Conservation (phyloP, 2,329 filamentous ascomycete species). For the Akanthomyces muscarius region DNA sequence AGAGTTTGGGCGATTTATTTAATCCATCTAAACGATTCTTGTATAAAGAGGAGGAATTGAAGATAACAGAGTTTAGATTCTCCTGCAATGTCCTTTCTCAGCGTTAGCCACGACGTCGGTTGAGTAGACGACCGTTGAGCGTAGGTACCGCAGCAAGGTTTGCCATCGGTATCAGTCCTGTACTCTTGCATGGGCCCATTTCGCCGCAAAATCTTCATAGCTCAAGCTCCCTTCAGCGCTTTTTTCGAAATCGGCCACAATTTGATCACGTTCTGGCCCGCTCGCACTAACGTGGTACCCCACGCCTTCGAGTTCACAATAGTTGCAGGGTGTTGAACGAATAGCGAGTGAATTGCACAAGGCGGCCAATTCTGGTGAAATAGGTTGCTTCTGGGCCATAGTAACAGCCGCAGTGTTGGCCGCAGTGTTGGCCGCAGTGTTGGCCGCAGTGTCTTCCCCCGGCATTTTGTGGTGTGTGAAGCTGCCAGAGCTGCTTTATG, state of each 20-base stretch:
- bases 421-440: background rate
- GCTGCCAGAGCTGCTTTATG: background rate
- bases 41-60: slow-evolving; percentile 5
- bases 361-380: background rate
- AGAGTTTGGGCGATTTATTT: background rate
- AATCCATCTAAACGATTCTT: background rate
- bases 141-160: background rate
- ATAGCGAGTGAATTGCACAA: background rate
- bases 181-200: background rate
- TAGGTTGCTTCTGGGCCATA: background rate
- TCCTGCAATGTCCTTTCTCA: too few species aligned
- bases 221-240: background rate
- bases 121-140: background rate
- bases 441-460: background rate
- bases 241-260: background rate
- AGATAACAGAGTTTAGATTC: background rate
- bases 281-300: background rate
- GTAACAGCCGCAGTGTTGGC: background rate
- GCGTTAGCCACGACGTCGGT: background rate
- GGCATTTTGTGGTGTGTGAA: background rate
- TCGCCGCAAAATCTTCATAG: background rate
- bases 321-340: background rate
- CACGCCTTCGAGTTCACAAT: background rate
- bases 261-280: background rate
- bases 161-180: background rate